These are phyloP conservation scores for Hyaloperonospora brassicae DNA, from an alignment of 352 stramenopile species.

Conservation along the genomic window DNA sequence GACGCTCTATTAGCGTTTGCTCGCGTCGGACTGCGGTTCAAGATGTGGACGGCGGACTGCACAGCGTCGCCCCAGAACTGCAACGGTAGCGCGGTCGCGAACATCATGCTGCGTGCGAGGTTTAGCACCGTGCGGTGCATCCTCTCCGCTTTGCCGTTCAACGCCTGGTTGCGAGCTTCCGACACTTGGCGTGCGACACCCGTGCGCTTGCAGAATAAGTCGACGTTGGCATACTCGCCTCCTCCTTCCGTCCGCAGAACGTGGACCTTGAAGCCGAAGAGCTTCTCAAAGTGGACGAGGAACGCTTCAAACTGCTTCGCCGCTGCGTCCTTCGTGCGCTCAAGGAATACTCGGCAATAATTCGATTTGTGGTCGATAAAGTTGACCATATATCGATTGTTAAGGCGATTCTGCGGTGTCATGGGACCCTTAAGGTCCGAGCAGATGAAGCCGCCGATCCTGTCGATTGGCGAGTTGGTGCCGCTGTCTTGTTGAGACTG, in stretches of 20 bases:
- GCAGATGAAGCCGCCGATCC: too few relatives aligned
- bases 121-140: constrained; percentile 31
- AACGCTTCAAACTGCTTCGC: constrained; percentile 7
- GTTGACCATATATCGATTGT: not conserved
- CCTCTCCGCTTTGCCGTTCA: constrained; percentile 24
- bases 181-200: constrained; percentile 16
- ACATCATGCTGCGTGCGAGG: constrained; percentile 24
- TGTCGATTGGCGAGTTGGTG: too few relatives aligned
- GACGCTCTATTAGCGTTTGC: constrained; percentile 8
- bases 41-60: constrained; percentile 22
- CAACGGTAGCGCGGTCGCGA: constrained; percentile 14
- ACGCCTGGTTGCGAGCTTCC: constrained; percentile 8
- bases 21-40: constrained; percentile 19
- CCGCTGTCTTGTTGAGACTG: not conserved
- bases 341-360: not conserved
- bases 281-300: constrained; percentile 11
- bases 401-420: too few relatives aligned
- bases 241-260: constrained; percentile 16
- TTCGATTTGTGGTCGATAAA: not conserved
- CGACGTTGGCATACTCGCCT: constrained; percentile 22
- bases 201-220: constrained; percentile 16
- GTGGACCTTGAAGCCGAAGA: constrained; percentile 10
- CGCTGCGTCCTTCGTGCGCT: not conserved
- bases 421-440: too few relatives aligned
- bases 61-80: constrained; percentile 22